Evolutionary conservation across 2,329 filamentous ascomycete genomes (phyloP).

Genomic region (Ophiostoma pallidulum): DNA sequence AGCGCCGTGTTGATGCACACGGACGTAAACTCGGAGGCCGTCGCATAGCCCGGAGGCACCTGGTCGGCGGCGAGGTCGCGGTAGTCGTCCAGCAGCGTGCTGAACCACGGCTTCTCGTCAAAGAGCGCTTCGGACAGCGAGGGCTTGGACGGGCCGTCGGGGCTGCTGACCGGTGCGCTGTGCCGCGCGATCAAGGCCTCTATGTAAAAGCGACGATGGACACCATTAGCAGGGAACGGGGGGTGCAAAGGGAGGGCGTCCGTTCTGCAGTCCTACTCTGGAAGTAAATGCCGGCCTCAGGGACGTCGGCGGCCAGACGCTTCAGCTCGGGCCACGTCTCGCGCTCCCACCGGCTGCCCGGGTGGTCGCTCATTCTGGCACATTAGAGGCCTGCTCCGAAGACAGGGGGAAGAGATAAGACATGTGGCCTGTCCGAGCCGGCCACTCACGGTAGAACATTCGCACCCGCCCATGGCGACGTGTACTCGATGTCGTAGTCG

Average conservation of each 20-base stretch:
- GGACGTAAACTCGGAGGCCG: constrained; percentile 67
- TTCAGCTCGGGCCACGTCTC: constrained; percentile 55
- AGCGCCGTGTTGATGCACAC: constrained; percentile 87
- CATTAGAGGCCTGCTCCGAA: too few species aligned
- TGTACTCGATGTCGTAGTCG: constrained; percentile 85
- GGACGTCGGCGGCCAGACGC: constrained; percentile 51
- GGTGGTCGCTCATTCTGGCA: constrained; percentile 33
- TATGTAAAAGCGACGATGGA: too few species aligned
- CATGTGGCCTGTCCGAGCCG: too few species aligned
- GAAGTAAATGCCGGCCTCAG: constrained; percentile 73
- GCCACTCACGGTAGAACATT: constrained; percentile 61
- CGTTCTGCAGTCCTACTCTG: constrained; percentile 40
- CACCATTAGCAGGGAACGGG: background rate
- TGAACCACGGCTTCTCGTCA: constrained; percentile 62
- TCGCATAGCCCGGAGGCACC: constrained; percentile 56
- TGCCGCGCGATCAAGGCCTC: constrained; percentile 44
- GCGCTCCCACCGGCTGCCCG: constrained; percentile 47
- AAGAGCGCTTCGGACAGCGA: constrained; percentile 55
- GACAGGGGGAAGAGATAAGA: too few species aligned
- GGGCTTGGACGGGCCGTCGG: constrained; percentile 29
- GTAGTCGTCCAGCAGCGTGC: constrained; percentile 61
- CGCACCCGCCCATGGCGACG: constrained; percentile 81
- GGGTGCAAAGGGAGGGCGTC: too few species aligned
- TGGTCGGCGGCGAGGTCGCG: constrained; percentile 47
- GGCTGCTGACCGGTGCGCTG: constrained; percentile 46